Evolutionary conservation across 345 rosid species (phyloP).

Genomic region (Cardiospermum halicacabum): DNA sequence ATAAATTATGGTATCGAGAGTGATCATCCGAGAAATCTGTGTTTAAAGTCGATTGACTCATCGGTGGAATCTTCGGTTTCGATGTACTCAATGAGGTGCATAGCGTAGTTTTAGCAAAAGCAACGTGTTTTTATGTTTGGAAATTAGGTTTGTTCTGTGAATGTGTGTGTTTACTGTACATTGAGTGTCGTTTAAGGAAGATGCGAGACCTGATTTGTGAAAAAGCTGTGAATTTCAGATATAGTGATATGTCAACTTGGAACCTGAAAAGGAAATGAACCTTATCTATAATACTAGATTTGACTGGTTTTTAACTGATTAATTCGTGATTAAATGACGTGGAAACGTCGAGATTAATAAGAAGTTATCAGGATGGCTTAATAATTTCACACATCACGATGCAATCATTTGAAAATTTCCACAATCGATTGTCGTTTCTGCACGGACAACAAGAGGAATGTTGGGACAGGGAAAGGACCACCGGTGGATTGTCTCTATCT

Average conservation of each 20-base stretch:
- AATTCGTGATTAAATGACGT: too few relatives aligned
- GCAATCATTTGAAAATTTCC: too few relatives aligned
- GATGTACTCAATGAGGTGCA: constrained; percentile 47
- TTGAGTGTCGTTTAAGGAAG: neutral
- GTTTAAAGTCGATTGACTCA: too few relatives aligned
- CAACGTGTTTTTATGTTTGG: neutral
- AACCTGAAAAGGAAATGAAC: neutral
- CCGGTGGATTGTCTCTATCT: too few relatives aligned
- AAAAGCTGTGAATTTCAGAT: neutral
- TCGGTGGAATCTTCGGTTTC: constrained; percentile 28
- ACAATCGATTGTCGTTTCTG: too few relatives aligned
- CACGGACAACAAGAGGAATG: too few relatives aligned
- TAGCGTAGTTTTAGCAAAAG: constrained; percentile 31
- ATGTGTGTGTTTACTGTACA: neutral
- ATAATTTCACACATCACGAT: too few relatives aligned
- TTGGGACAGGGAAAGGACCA: too few relatives aligned
- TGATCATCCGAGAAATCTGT: constrained; percentile 41
- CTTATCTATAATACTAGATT: neutral
- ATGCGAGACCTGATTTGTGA: neutral
- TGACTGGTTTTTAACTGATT: too few relatives aligned
- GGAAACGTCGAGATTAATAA: too few relatives aligned
- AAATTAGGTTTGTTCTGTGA: neutral
- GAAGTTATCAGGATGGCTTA: too few relatives aligned
- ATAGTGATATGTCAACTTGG: neutral
- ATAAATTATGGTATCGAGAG: constrained; percentile 50